A percentile compares a stretch with the other conserved stretches of the same genome.
Conservation (phyloP, 768 basidiomycete genomes). For the Auricularia auricula-judae region DNA sequence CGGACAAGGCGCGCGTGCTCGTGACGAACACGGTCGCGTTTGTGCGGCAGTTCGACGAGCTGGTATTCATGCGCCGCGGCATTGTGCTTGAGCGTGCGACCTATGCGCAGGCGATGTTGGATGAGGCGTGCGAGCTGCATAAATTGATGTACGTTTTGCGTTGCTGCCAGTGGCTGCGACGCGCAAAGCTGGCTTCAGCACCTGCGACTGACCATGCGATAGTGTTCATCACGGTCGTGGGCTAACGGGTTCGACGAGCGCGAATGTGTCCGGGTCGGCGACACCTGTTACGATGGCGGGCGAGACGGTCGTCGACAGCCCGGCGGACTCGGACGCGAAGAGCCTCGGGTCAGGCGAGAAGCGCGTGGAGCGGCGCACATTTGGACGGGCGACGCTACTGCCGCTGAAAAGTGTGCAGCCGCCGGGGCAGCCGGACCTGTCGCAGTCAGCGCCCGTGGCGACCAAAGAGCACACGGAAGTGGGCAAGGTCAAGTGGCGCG, state of each 20-base stretch:
- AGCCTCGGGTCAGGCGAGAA: conserved; percentile 5
- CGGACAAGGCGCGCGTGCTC: conserved; percentile 72
- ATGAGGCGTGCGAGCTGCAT: conserved; percentile 53
- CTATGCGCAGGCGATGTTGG: conserved; percentile 47
- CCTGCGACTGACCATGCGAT: background rate
- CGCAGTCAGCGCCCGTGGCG: background rate
- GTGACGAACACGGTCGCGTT: conserved; percentile 87
- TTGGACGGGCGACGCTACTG: background rate
- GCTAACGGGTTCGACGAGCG: conserved; percentile 14
- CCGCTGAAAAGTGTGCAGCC: background rate
- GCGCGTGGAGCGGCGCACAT: conserved; percentile 14
- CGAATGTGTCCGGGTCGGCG: conserved; percentile 38
- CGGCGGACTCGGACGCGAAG: background rate
- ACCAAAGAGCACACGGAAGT: conserved; percentile 67
- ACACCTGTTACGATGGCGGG: conserved; percentile 28
- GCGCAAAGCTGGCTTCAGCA: too few species aligned
- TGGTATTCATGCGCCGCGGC: conserved; percentile 68
- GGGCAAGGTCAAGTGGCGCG: conserved; percentile 65
- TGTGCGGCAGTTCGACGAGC: conserved; percentile 61
- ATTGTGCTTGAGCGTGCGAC: conserved; percentile 70
- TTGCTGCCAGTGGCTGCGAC: too few species aligned
- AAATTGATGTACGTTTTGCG: conserved; percentile 55
- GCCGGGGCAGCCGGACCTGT: background rate
- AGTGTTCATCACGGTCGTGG: conserved; percentile 36
- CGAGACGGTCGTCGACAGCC: background rate